Evolutionary conservation across 305 asterid species (phyloP), one percentile per base, ranked within the genome.

Genomic region (Plantago coronopus): DNA sequence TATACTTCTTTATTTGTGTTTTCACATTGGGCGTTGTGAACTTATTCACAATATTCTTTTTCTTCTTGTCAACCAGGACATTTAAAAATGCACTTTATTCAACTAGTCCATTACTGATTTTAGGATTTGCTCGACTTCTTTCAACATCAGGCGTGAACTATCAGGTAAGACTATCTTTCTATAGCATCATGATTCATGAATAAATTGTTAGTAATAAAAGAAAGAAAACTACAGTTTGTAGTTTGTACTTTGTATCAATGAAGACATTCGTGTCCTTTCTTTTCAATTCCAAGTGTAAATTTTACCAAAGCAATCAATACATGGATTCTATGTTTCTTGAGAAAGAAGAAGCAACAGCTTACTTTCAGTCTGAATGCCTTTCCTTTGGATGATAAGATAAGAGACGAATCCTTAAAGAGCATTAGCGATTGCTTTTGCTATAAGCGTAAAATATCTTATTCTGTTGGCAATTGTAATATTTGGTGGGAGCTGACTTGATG

Each of bases 111-210:
- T 81, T 89, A 59, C 78, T 87, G 68, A 38, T 93, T 66, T 76
- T 93, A 74, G 97, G 97, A 14, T 80, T 84, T 79, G 91, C 84
- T 64, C 87, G 95, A 55, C 86, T 87, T 57, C 61, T 93, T 64
- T 74, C 78, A 70, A 87, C 95, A 49, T 76, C 87, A 57, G 80
- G 95, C 43, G 91, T 89, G 69, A 85, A 93, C 67, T 89, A 93
- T 78, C 96, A 93, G 94, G 99, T 87, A 66, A 31, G n/a, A 20
- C 27, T n/a, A n/a, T n/a, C n/a, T n/a, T n/a, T n/a, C n/a, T n/a
- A 27, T 5, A 31, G 9, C 7, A 3, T 7, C 9, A 31, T 3
- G 9, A 1, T 7, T 2, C 38, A 31, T 31, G 38, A 31, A 31
- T 5, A 31, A 31, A 31, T 31, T 31, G 12, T 12, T 34, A 34